Conservation (phyloP, 2,329 filamentous ascomycete species). For the Aphanoascus verrucosus region DNA sequence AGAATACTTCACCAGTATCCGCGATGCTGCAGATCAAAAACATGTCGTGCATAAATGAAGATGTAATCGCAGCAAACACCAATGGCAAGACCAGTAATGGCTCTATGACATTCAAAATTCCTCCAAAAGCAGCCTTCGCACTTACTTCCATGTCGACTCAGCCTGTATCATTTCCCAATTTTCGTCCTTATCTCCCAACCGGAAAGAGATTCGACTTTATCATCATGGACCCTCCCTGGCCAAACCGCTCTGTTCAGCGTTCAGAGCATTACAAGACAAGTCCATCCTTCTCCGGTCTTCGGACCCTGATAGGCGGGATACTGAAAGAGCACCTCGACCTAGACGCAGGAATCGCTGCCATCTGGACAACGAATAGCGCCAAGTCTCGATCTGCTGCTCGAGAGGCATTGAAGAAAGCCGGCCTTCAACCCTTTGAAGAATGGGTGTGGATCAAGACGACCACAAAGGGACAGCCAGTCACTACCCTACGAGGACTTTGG, state of each 20-base stretch:
- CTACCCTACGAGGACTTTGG: slow-evolving; percentile 43
- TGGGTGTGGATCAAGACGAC: slow-evolving; percentile 57
- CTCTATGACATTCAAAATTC: slow-evolving; percentile 32
- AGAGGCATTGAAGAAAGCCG: slow-evolving; percentile 35
- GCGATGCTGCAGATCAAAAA: slow-evolving; percentile 15
- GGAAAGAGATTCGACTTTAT: slow-evolving; percentile 46
- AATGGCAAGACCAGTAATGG: background rate
- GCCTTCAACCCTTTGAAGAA: slow-evolving; percentile 45
- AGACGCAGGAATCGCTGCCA: slow-evolving; percentile 36
- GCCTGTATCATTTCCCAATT: slow-evolving; percentile 5
- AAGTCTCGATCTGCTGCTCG: slow-evolving; percentile 40
- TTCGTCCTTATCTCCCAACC: slow-evolving; percentile 22
- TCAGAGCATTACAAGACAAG: slow-evolving; percentile 39
- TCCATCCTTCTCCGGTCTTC: slow-evolving; percentile 22
- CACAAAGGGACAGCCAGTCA: slow-evolving; percentile 42
- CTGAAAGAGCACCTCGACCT: slow-evolving; percentile 23
- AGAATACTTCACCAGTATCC: slow-evolving; percentile 23
- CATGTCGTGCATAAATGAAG: background rate
- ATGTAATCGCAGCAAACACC: background rate
- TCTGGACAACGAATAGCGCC: slow-evolving; percentile 54
- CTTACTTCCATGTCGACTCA: slow-evolving; percentile 27
- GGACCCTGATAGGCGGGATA: slow-evolving; percentile 32
- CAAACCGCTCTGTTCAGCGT: slow-evolving; percentile 49
- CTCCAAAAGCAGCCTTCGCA: slow-evolving; percentile 40
- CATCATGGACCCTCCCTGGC: slow-evolving; percentile 54